Base-by-base conservation (phyloP, 495 filamentous ascomycete genomes). In the Aspergillus homomorphus region DNA sequence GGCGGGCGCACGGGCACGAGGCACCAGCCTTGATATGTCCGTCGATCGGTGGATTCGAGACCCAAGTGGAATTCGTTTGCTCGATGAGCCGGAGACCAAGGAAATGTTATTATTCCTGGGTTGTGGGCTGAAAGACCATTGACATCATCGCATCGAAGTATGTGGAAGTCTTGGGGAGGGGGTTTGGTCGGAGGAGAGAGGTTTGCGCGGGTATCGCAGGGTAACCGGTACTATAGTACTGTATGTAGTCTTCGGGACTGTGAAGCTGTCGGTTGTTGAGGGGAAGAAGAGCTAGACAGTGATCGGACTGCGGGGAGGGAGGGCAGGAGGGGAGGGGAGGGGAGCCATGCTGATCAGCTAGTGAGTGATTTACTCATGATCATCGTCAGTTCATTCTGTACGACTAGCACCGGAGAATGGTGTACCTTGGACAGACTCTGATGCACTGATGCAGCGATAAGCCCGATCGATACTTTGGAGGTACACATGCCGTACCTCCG, bases 1-100 rank as follows among this genome's bases (percentile, higher is more conserved):
- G 22, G 26, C n/a, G 26, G 38, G 51, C 23, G 54, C 59, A 61
- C 59, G 59, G 53, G 59, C 59, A 46, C 54, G 19, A 53, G 50
- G 54, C 9, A 53, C 49, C 30, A 21, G 45, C 38, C 59, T 51
- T 61, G 59, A 57, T 57, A 57, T 57, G 59, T 30, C 48, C 41
- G n/a, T 50, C 50, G 50, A 56, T 28, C 55, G 53, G 38, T 41
- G 50, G 56, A 56, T 46, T 42, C 20, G n/a, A n/a, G n/a, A n/a
- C n/a, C n/a, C n/a, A 10, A 41, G 58, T 60, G 58, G 58, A 60
- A 56, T 23, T 38, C 14, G 16, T 45, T 51, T 52, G 23, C 48
- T 51, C 15, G 15, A n/a, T n/a, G n/a, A 18, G 16, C 48, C 28
- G 33, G 33, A 38, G 33, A 51, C 24, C 48, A 51, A 51, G 48